Evolutionary conservation across 441 rosid genomes (phyloP).

Genomic region (Geranium incanum): DNA sequence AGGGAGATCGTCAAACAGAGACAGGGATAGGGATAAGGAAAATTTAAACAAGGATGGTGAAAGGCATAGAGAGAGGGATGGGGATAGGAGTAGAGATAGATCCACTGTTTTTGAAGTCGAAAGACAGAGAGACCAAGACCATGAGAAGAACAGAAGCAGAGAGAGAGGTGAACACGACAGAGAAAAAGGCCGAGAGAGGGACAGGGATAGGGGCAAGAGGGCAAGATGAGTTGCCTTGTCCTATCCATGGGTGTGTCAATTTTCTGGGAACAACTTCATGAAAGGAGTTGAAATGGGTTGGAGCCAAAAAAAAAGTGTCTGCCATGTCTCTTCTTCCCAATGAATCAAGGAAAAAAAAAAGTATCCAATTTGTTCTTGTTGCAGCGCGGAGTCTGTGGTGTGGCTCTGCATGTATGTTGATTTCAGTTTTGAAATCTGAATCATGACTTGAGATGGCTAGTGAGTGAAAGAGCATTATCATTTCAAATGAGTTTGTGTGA

Average conservation of each 20-base stretch:
- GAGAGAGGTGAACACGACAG: conserved; percentile 78
- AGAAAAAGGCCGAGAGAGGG: conserved; percentile 60
- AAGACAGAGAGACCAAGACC: conserved; percentile 44
- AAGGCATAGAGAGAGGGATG: conserved; percentile 23
- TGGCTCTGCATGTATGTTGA: background rate
- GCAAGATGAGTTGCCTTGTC: conserved; percentile 29
- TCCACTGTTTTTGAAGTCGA: conserved; percentile 38
- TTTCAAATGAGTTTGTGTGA: no score
- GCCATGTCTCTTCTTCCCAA: background rate
- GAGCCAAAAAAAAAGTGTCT: background rate
- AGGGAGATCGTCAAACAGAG: conserved; percentile 46
- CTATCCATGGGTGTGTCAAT: background rate
- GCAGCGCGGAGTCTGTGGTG: background rate
- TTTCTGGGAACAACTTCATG: background rate
- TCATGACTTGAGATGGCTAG: background rate
- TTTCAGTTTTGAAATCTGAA: background rate
- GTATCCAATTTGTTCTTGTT: background rate
- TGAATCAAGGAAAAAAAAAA: background rate
- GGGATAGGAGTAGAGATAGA: conserved; percentile 21
- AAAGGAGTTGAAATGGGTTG: conserved; percentile 3
- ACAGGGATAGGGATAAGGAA: conserved; percentile 46
- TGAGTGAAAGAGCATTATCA: no score
- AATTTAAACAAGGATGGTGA: conserved; percentile 45
- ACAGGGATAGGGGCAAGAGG: conserved; percentile 48
- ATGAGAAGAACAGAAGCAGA: conserved; percentile 80